These are phyloP conservation scores for Ammopiptanthus mongolicus DNA, from an alignment of 306 rosid species.

Conservation along the genomic window DNA sequence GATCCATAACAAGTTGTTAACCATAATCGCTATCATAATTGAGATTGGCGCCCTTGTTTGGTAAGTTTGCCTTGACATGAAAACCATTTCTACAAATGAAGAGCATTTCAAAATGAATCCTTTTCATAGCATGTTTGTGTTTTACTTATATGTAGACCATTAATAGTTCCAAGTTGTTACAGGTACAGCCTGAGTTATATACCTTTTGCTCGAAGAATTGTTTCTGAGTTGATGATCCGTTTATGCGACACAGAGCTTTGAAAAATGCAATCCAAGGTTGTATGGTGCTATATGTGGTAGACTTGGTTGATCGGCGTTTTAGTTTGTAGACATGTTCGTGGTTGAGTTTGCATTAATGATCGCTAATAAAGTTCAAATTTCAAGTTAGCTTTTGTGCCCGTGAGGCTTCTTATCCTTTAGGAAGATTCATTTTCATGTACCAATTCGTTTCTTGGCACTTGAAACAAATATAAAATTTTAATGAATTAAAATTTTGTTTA, in stretches of 20 bases:
- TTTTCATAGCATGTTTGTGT: background rate
- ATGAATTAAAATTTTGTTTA: background rate
- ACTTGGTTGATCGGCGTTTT: conserved; percentile 14
- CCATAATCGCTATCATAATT: conserved; percentile 66
- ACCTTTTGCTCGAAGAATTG: conserved; percentile 97
- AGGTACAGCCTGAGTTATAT: conserved; percentile 96
- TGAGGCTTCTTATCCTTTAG: background rate
- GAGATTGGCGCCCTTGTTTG: conserved; percentile 88
- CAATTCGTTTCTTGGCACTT: background rate
- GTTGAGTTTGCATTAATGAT: background rate
- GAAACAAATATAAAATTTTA: background rate
- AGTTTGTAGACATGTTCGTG: background rate
- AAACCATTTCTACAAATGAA: background rate
- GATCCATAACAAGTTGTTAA: conserved; percentile 78
- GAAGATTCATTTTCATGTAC: background rate
- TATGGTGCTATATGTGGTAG: background rate
- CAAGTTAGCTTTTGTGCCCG: conserved; percentile 1
- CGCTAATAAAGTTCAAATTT: background rate
- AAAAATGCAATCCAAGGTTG: background rate
- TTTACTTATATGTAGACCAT: background rate
- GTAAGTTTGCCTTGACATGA: conserved; percentile 42
- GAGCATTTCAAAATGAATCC: background rate
- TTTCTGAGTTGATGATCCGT: conserved; percentile 79
- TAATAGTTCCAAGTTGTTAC: conserved; percentile 31
- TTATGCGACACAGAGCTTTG: conserved; percentile 80